A percentile compares a stretch with the other conserved stretches of the same genome.
Evolutionary conservation across 2,329 filamentous ascomycete species (phyloP).

Genomic region (Chaetomiaceae sp.): DNA sequence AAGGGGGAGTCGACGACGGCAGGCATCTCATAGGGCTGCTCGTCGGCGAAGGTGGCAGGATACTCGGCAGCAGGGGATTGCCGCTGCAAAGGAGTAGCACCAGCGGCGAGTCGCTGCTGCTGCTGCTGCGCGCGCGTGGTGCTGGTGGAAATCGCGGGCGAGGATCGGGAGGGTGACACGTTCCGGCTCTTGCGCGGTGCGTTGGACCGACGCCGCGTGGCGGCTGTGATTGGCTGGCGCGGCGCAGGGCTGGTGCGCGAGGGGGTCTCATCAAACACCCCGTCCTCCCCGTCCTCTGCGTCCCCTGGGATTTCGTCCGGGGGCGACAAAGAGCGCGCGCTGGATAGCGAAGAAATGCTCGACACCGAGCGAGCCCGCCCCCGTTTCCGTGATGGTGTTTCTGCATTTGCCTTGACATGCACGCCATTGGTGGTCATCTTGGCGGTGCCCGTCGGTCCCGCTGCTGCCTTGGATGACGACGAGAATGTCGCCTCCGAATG

Average conservation of each 20-base stretch:
- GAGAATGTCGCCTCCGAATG: constrained; percentile 12
- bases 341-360: constrained; percentile 34
- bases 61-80: constrained; percentile 14
- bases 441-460: not conserved
- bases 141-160: constrained; percentile 17
- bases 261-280: constrained; percentile 19
- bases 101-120: constrained; percentile 14
- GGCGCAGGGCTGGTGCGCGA: constrained; percentile 24
- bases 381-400: constrained; percentile 24
- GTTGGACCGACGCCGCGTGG: constrained; percentile 26
- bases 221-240: constrained; percentile 27
- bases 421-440: constrained; percentile 19
- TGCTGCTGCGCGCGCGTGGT: constrained; percentile 15
- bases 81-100: constrained; percentile 12
- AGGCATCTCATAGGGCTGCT: constrained; percentile 27
- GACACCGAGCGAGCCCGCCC: constrained; percentile 26
- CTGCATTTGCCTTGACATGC: constrained; percentile 21
- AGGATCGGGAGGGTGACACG: constrained; percentile 25
- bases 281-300: constrained; percentile 17
- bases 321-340: constrained; percentile 29
- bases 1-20: constrained; percentile 25
- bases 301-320: constrained; percentile 21
- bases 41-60: constrained; percentile 16
- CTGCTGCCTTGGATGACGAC: no score
- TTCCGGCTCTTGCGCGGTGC: constrained; percentile 30